Evolutionary conservation across 78 protist genomes (phyloP).

Genomic region (Dictyostelium brefeldianum): DNA sequence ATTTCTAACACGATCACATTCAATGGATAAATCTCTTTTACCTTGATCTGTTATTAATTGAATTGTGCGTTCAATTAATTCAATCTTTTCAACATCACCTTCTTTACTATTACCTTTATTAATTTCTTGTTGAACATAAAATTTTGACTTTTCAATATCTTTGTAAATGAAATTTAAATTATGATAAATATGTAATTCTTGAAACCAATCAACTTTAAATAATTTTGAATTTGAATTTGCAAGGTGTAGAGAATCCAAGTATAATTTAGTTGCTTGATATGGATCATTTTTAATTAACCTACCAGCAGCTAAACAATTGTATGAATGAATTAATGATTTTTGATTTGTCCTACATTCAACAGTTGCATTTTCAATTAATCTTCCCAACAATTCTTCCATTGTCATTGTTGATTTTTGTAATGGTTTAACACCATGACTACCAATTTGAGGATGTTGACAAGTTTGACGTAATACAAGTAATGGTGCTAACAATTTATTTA

Average conservation of each 20-base stretch:
- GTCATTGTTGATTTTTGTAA: slow-evolving; percentile 72
- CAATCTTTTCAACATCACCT: neutral
- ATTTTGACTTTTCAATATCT: neutral
- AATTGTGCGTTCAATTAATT: neutral
- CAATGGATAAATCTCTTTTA: neutral
- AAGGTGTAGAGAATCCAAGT: slow-evolving; percentile 14
- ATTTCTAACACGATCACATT: slow-evolving; percentile 29
- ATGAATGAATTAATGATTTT: slow-evolving; percentile 12
- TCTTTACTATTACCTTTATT: no score
- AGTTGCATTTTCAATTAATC: slow-evolving; percentile 70
- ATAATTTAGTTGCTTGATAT: slow-evolving; percentile 8
- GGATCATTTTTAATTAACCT: slow-evolving; percentile 25
- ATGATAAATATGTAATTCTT: slow-evolving; percentile 42
- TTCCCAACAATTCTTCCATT: slow-evolving; percentile 69
- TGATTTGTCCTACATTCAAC: slow-evolving; percentile 46
- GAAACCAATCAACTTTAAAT: slow-evolving; percentile 56
- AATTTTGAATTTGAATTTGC: slow-evolving; percentile 5
- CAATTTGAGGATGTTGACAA: slow-evolving; percentile 83
- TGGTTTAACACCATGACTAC: slow-evolving; percentile 14
- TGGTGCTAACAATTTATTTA: slow-evolving; percentile 42
- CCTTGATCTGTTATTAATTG: neutral
- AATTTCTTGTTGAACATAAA: neutral
- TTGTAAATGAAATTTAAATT: slow-evolving; percentile 13
- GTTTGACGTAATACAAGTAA: slow-evolving; percentile 60
- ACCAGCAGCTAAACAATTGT: slow-evolving; percentile 77